phyloP scores from a whole-genome alignment of 2,329 filamentous ascomycete genomes.

The Aureobasidium sp. region DNA sequence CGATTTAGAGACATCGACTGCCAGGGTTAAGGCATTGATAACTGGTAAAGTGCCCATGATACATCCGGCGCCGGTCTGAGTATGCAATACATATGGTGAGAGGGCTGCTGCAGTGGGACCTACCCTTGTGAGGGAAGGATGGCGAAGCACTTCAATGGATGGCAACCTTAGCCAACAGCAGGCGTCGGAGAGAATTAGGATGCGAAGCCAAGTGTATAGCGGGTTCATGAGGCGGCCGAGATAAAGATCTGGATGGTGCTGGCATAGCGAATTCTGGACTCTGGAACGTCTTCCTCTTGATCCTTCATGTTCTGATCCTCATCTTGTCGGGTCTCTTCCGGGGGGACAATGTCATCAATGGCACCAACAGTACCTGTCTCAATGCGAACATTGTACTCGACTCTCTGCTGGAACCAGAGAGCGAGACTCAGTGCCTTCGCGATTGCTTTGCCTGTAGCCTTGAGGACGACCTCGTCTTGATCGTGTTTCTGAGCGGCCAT shows the following conservation, averaged over 20 bases:
- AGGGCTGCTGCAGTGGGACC: no score
- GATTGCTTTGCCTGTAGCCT: slow-evolving; percentile 61
- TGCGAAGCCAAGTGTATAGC: background rate
- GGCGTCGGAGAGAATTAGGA: background rate
- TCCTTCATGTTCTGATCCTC: slow-evolving; percentile 11
- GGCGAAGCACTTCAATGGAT: background rate
- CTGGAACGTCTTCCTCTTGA: slow-evolving; percentile 23
- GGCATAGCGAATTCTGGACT: slow-evolving; percentile 26
- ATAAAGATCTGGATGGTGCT: slow-evolving; percentile 18
- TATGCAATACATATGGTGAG: no score
- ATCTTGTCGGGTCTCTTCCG: slow-evolving; percentile 17
- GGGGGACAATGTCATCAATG: slow-evolving; percentile 55
- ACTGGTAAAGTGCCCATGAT: no score
- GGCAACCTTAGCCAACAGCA: background rate
- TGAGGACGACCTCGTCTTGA: slow-evolving; percentile 48
- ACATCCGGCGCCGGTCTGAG: no score
- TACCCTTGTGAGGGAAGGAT: no score
- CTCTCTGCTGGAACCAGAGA: slow-evolving; percentile 55
- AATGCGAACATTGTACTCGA: slow-evolving; percentile 50
- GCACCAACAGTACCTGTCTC: slow-evolving; percentile 56
- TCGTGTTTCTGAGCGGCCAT: slow-evolving; percentile 26
- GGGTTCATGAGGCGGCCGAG: background rate
- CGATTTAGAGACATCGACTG: no score
- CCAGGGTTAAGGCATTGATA: no score
- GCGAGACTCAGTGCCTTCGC: slow-evolving; percentile 54